Evolutionary conservation across 2,329 filamentous ascomycete genomes (phyloP).

Genomic region (Fusarium circinatum): DNA sequence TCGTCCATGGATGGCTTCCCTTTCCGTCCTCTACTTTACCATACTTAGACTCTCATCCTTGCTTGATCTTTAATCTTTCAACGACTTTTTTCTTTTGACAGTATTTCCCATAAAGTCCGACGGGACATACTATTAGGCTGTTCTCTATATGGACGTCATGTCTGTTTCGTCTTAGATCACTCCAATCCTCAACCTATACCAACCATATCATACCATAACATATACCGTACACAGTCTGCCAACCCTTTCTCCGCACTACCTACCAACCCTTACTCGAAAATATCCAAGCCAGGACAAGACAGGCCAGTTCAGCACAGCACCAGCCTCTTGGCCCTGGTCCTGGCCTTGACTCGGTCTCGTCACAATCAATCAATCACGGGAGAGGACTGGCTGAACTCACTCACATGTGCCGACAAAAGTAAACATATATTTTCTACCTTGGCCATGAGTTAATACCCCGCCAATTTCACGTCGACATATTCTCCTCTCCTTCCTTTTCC

Average conservation of each 20-base stretch:
- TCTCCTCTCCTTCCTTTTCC: slow-evolving; percentile 3
- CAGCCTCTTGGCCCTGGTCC: slow-evolving; percentile 2
- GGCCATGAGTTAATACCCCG: slow-evolving; percentile 25
- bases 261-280: background rate
- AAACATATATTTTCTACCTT: slow-evolving; percentile 2
- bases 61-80: slow-evolving; percentile 14
- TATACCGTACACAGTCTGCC: slow-evolving; percentile 1
- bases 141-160: background rate
- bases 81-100: background rate
- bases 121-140: background rate
- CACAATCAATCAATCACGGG: slow-evolving; percentile 26
- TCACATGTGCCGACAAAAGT: slow-evolving; percentile 32
- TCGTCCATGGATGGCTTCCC: slow-evolving; percentile 21
- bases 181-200: background rate
- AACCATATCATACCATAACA: background rate
- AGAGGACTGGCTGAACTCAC: background rate
- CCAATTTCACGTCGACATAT: slow-evolving; percentile 15
- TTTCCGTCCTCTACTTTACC: slow-evolving; percentile 27
- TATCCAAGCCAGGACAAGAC: background rate
- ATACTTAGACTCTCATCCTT: slow-evolving; percentile 14
- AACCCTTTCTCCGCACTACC: slow-evolving; percentile 16
- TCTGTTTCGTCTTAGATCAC: background rate
- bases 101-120: slow-evolving; percentile 9
- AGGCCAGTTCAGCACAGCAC: background rate
- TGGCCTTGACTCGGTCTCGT: slow-evolving; percentile 25